Base-by-base conservation (phyloP, 495 filamentous ascomycete genomes). In the Hyaloscypha bicolor region DNA sequence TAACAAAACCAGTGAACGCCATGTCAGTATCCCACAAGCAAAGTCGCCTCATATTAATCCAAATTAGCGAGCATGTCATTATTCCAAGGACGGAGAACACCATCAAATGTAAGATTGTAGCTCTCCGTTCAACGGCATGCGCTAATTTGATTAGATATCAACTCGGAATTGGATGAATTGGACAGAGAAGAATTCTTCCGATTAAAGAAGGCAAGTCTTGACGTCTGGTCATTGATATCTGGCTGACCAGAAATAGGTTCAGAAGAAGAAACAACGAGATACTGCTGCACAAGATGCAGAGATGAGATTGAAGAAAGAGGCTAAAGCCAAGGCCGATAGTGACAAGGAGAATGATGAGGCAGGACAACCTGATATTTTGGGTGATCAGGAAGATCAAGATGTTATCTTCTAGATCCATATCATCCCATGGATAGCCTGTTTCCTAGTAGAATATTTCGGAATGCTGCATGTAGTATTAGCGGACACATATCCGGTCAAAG, bases 131-230 rank as follows among this genome's bases (percentile, higher is more conserved):
- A 37, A 11, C 11, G n/a, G 25, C 8, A 32, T 55, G 11, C 45
- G 56, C 39, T 65, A 71, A 42, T 69, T 58, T 53, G 9, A 48
- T n/a, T 37, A 92, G 90, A 99, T 75, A 99, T 99, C 85, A 99
- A 97, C 80, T 96, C 93, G 11, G 95, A 99, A 76, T 88, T 99
- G 19, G 95, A 99, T 76, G 95, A 99, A 81, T 82, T 99, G 51
- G 95, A 99, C 81, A 85, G 95, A 80, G 95, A 99, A 77, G 95
- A 99, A 73, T 99, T 99, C 79, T 99, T 96, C 78, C 87, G 95
- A 60, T 81, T 99, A 72, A 99, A 98, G 83, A 99, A 99, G 83
- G 94, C 78, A 62, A 71, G 72, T 55, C 42, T 16, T 70, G 69
- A 45, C 35, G 11, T 25, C 29, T 52, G 33, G 25, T 52, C 37